These are phyloP conservation scores for Chondrus crispus DNA, from an alignment of 23 red algal species.

Conservation along the genomic window DNA sequence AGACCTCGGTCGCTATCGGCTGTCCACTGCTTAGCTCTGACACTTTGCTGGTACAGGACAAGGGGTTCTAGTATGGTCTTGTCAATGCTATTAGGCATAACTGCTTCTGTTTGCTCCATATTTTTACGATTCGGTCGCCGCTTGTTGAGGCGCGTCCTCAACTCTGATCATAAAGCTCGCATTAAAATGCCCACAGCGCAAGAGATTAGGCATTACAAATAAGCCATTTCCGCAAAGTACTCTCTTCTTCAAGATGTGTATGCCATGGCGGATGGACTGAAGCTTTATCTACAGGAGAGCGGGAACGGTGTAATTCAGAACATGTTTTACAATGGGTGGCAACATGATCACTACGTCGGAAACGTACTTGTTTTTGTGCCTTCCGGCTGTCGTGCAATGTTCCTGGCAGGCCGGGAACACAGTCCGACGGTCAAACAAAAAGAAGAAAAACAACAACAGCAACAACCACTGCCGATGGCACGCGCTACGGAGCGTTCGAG, in stretches of 20 bases:
- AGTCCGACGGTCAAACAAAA: no score
- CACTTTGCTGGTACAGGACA: not conserved
- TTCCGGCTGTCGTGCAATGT: no score
- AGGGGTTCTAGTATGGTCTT: not conserved
- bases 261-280: not conserved
- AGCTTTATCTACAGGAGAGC: not conserved
- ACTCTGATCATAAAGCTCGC: not conserved
- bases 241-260: not conserved
- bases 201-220: not conserved
- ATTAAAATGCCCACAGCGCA: not conserved
- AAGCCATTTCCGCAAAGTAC: not conserved
- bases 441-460: no score
- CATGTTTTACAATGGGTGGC: constrained; percentile 26
- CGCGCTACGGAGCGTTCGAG: no score
- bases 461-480: no score
- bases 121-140: not conserved
- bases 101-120: not conserved
- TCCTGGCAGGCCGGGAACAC: no score
- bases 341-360: not conserved
- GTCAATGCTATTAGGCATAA: not conserved
- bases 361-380: constrained; percentile 11
- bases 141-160: not conserved
- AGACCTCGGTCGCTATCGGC: not conserved
- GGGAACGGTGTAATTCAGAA: not conserved
- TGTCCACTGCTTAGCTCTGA: not conserved